These are phyloP conservation scores for Suillus paluster DNA, from an alignment of 768 basidiomycete species.

Conservation along the genomic window DNA sequence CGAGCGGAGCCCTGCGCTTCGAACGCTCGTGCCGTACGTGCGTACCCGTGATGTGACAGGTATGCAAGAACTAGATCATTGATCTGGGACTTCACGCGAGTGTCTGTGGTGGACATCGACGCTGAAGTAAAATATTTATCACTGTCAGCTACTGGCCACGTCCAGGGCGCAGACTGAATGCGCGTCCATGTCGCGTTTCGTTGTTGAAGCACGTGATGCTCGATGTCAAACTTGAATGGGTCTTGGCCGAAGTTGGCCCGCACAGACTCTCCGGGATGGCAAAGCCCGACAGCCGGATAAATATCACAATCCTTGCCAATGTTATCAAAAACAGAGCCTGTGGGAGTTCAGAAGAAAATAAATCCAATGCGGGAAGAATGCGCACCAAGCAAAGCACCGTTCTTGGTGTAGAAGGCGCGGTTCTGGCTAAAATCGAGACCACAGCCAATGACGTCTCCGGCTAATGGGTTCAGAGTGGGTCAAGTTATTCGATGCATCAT, in stretches of 20 bases:
- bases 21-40: constrained; percentile 70
- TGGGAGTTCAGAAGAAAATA: constrained; percentile 8
- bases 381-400: constrained; percentile 72
- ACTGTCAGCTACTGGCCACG: constrained; percentile 36
- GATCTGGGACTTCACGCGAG: constrained; percentile 60
- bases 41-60: constrained; percentile 85
- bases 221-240: constrained; percentile 89
- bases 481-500: constrained; percentile 1
- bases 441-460: constrained; percentile 88
- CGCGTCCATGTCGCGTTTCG: constrained; percentile 68
- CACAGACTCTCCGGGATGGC: constrained; percentile 76
- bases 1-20: constrained; percentile 48
- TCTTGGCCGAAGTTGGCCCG: constrained; percentile 89
- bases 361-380: neutral
- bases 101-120: constrained; percentile 38
- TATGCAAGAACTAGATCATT: constrained; percentile 80
- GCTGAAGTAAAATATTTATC: constrained; percentile 19
- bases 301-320: constrained; percentile 68
- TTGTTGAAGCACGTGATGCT: constrained; percentile 77
- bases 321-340: constrained; percentile 74
- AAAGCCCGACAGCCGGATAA: constrained; percentile 89
- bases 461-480: constrained; percentile 42
- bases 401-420: constrained; percentile 89
- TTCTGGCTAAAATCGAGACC: constrained; percentile 88
- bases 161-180: constrained; percentile 62